Evolutionary conservation across 495 filamentous ascomycete species (phyloP), one percentile per base, ranked within the genome.

Genomic region (Delitschia confertaspora): DNA sequence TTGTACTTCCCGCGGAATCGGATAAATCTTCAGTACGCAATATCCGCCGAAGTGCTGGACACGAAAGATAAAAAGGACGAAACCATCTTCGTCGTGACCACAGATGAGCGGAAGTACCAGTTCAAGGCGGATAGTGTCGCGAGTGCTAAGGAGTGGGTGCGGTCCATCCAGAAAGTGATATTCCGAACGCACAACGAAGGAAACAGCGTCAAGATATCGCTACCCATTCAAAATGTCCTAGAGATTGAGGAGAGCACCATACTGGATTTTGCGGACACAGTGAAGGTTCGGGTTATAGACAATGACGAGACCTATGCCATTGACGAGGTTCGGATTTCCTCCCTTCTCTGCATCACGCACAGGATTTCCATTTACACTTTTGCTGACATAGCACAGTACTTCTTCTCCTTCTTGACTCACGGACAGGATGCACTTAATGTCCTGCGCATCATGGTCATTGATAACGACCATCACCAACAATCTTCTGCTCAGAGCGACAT

Each of bases 71-170:
- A 87, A 60, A 74, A 73, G 42, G 84, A 91, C 10, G 72, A 69
- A 17, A 70, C 75, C 17, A 71, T 80, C 45, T 95, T 98, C 53
- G 72, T 79, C 6, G 78, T 98, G 30, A 78, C 76, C 11, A 95
- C 88, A 0, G 73, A 91, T 56, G 76, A 93, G 49, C 73, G 85
- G 35, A 84, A 76, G 4, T 94, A 91, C 57, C 73, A 84, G 54
- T 94, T 98, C 66, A 75, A 79, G 56, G 91, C 93, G 18, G 93
- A 98, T 56, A 95, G 87, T 55, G 69, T 75, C 13, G 66, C 79
- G 23, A 94, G 83, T 62, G 91, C 91, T 4, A 95, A 88, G 58
- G 93, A 96, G 70, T 98, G 91, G 91, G 89, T 96, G 29, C 93
- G 91, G 61, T 74, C 84, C 27, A 68, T 98, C 17, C 91, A 95